Percentiles rank a stretch among this genome's conserved stretches.
Conservation (phyloP, 1,139 yeast species). For the Magnusiomyces ingens region DNA sequence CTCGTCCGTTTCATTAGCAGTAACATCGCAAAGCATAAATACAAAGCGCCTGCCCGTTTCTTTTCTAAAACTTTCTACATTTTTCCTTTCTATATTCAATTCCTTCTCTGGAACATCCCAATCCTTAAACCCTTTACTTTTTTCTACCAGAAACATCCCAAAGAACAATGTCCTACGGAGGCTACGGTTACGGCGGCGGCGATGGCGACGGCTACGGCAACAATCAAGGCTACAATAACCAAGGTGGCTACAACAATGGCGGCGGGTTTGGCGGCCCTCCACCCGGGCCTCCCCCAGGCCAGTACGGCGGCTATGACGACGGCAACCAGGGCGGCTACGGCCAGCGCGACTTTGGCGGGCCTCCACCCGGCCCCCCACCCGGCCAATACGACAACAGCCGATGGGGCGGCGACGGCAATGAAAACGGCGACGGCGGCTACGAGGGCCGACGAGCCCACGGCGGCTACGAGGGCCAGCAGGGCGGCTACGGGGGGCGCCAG, state of each 20-base stretch:
- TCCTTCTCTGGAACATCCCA: background rate
- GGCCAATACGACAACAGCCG: constrained; percentile 3
- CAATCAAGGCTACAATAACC: constrained; percentile 3
- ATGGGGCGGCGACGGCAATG: background rate
- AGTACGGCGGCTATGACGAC: constrained; percentile 2
- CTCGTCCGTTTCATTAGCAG: too few species aligned
- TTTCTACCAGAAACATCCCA: background rate
- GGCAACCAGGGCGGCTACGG: background rate
- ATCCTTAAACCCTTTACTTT: background rate
- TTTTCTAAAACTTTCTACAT: too few species aligned
- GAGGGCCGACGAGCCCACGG: background rate
- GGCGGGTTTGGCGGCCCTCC: constrained; percentile 2
- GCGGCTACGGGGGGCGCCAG: too few species aligned
- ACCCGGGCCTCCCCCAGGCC: background rate
- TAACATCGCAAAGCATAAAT: too few species aligned
- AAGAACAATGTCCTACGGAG: background rate
- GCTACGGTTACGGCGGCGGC: background rate
- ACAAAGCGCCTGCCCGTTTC: too few species aligned
- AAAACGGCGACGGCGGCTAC: too few species aligned
- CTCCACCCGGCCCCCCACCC: constrained; percentile 1
- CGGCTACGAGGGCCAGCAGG: background rate
- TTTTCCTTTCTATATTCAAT: background rate
- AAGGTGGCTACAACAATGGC: background rate
- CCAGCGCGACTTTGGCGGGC: background rate
- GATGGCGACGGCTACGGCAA: background rate